These are phyloP conservation scores for Malus asiatica DNA, from an alignment of 306 rosid species.

Conservation along the genomic window DNA sequence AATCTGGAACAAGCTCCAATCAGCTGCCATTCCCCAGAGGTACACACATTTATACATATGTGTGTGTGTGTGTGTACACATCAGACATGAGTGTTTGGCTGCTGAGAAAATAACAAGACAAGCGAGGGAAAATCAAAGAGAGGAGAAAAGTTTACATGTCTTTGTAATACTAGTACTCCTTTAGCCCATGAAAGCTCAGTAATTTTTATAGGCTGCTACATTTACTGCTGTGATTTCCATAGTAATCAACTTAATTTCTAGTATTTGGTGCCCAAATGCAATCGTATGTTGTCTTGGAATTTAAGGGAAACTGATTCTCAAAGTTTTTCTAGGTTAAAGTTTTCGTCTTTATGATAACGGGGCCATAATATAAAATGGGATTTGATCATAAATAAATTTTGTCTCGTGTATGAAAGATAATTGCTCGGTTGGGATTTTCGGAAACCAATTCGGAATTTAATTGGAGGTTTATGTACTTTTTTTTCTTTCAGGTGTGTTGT, in stretches of 20 bases:
- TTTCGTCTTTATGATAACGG: neutral
- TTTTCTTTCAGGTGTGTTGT: conserved; percentile 61
- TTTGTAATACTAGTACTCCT: neutral
- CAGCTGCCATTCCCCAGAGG: conserved; percentile 54
- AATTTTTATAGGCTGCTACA: neutral
- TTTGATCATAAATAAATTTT: neutral
- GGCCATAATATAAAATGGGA: neutral
- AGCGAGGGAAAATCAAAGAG: neutral
- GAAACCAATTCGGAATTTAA: neutral
- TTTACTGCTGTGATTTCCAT: neutral
- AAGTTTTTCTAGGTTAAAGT: neutral
- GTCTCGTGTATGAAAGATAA: neutral
- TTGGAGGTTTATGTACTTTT: neutral
- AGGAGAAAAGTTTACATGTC: neutral
- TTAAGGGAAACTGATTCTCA: neutral
- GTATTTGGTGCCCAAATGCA: neutral
- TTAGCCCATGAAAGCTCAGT: neutral
- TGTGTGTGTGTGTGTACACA: neutral
- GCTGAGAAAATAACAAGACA: neutral
- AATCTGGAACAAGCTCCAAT: conserved; percentile 67
- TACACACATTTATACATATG: neutral
- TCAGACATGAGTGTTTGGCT: neutral
- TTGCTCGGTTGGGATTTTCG: neutral
- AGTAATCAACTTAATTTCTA: neutral
- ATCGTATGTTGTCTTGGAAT: neutral